Conservation (phyloP, 208 protist genomes). For the Polymyxa betae region DNA sequence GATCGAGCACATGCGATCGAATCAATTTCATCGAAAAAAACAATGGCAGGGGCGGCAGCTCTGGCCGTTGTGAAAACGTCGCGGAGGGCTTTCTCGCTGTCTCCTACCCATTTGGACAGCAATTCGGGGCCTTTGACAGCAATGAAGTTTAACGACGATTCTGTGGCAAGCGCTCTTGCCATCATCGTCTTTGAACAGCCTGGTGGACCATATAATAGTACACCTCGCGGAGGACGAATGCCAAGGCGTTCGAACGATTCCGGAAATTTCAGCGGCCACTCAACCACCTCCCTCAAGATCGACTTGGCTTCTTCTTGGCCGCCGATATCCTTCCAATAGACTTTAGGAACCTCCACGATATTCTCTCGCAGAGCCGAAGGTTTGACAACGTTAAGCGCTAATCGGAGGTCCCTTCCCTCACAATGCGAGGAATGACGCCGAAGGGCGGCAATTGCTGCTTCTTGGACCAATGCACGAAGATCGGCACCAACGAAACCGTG, state of each 20-base stretch:
- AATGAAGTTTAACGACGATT: constrained; percentile 93
- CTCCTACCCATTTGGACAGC: constrained; percentile 91
- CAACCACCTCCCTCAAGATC: constrained; percentile 64
- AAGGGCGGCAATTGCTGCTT: constrained; percentile 55
- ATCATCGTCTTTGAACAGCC: constrained; percentile 99
- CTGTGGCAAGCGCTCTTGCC: constrained; percentile 97
- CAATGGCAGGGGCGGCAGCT: constrained; percentile 82
- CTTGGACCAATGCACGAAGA: constrained; percentile 51
- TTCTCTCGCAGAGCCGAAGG: constrained; percentile 57
- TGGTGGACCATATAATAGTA: constrained; percentile 94
- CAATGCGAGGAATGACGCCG: neutral
- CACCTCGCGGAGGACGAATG: constrained; percentile 84
- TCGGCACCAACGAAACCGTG: constrained; percentile 62
- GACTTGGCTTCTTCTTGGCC: constrained; percentile 58
- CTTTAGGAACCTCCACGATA: constrained; percentile 57
- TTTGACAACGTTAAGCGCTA: constrained; percentile 25
- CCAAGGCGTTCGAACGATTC: constrained; percentile 86
- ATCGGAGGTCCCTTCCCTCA: neutral
- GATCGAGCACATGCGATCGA: constrained; percentile 82
- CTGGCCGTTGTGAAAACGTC: constrained; percentile 86
- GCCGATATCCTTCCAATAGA: constrained; percentile 66
- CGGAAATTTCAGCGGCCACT: constrained; percentile 65
- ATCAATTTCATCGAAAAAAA: constrained; percentile 93
- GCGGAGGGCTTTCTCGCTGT: constrained; percentile 86
- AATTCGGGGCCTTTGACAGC: constrained; percentile 86